Base-by-base conservation (phyloP, 1,139 yeast species). In the Geotrichum cucujoidarum region DNA sequence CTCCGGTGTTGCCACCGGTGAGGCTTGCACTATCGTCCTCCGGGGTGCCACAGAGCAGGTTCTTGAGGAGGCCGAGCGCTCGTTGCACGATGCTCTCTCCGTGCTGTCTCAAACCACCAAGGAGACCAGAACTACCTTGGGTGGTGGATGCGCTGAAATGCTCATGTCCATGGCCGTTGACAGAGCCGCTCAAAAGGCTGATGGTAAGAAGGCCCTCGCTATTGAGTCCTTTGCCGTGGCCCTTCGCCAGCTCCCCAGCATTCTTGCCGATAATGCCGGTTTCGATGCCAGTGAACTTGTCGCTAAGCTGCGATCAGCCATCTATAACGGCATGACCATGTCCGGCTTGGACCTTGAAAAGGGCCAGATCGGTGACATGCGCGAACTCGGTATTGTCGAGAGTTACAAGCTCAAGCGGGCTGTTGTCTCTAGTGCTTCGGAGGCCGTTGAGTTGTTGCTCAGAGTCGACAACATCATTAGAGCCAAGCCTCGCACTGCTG, bases 131-230 rank as follows among this genome's bases (percentile, higher is more conserved):
- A 89, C 97, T 1, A 94, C 94, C 33, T 76, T 92, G 43, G 99
- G 99, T 50, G 99, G 97, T 57, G 99, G 99, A 24, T 90, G 97
- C 65, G 82, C 97, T 3, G 99, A 92, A 69, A 90, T 92, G 96
- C 75, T 88, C 60, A 92, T 92, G 98, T 85, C 97, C 11, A 88
- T 87, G 68, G 97, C 98, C 5, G 97, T 92, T 32, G 98, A 94
- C 59, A 89, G 87, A 55, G 87, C 83, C 43, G 97, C 97, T 22
- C 95, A 94, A 60, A 89, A 87, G 62, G 92, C 84, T 58, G 83
- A 86, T 30, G 98, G 98, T 57, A 92, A 94, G 71, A 87, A 87
- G 64, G 84, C 97, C 0, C 74, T 92, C 53, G 99, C 99, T 1
- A 81, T 94, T 52, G 98, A 92, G 68, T 83, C 96, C 0, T 92